These are phyloP conservation scores for Austroboletus festivus DNA, from an alignment of 768 basidiomycete genomes.

Conservation along the genomic window DNA sequence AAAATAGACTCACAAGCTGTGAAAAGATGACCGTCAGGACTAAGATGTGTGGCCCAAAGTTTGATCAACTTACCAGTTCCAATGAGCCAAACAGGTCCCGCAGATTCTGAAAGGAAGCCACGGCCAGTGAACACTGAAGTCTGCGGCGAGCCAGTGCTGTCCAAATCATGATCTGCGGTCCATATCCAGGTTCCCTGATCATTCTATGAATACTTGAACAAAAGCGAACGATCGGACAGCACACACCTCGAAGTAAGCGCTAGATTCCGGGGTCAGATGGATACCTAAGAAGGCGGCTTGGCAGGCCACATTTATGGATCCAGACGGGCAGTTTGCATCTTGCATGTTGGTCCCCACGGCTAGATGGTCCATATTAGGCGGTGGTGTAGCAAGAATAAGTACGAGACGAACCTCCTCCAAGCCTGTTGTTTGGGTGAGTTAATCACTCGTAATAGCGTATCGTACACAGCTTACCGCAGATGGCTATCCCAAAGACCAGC, in stretches of 20 bases:
- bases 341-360: constrained; percentile 55
- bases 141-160: constrained; percentile 52
- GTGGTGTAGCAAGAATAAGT: background rate
- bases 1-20: too few species aligned
- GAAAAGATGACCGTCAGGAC: too few species aligned
- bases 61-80: constrained; percentile 47
- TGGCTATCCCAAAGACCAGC: constrained; percentile 53
- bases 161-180: constrained; percentile 66
- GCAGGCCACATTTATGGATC: constrained; percentile 43
- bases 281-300: constrained; percentile 63
- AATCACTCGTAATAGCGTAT: background rate
- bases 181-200: constrained; percentile 72
- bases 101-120: constrained; percentile 69
- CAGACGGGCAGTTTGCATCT: constrained; percentile 39
- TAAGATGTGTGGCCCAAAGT: background rate
- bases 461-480: constrained; percentile 27
- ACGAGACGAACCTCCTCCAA: constrained; percentile 29
- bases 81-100: constrained; percentile 80
- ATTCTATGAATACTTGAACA: background rate
- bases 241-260: constrained; percentile 61
- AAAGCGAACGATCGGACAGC: background rate
- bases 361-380: constrained; percentile 14
- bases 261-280: constrained; percentile 52
- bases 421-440: constrained; percentile 5
- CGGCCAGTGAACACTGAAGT: constrained; percentile 61